Evolutionary conservation across 2,329 filamentous ascomycete species (phyloP), one percentile per base, ranked within the genome.

Genomic region (Diaporthe aspalathi): DNA sequence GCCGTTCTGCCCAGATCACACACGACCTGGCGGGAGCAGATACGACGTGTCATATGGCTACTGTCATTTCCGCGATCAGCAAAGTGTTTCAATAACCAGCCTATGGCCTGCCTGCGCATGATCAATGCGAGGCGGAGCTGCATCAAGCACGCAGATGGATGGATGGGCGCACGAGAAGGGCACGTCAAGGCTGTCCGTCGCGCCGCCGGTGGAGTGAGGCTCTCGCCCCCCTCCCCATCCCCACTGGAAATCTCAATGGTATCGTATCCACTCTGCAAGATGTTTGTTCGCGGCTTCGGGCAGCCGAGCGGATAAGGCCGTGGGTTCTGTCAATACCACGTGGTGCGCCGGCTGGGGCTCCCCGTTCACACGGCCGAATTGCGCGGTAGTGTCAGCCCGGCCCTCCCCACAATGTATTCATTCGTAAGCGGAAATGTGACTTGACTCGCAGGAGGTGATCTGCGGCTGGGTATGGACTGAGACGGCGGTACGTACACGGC

Each of bases 381-480:
- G 60, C 27, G 29, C 45, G 29, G n/a, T 20, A 16, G 29, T 65
- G 45, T 50, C 45, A 50, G 45, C 29, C 29, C 27, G 29, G 60
- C 20, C 32, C 9, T 35, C 60, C 47, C 60, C 43, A 65, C 60
- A 38, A 8, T 32, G 57, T 17, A 32, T 47, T 49, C 57, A 32
- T 47, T 49, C 57, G 43, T 35, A 35, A 47, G 14, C 45, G 45
- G 60, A 50, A 50, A 50, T 49, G 7, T 50, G 60, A 38, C 60
- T 65, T 50, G 60, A 50, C 27, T 50, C 60, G 60, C 29, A 50
- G 27, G 60, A 38, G 60, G 57, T 63, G 43, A 65, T 50, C 60
- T 65, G 45, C 60, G 16, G n/a, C 60, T 32, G n/a, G 29, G 60
- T 29, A 38, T 38, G 32, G 43, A 7, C 11, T 17, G 40, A 47